Percentiles rank a stretch among this genome's conserved stretches.
These are phyloP conservation scores for Xylaria digitata DNA, from an alignment of 2,329 filamentous ascomycete genomes.

Conservation along the genomic window DNA sequence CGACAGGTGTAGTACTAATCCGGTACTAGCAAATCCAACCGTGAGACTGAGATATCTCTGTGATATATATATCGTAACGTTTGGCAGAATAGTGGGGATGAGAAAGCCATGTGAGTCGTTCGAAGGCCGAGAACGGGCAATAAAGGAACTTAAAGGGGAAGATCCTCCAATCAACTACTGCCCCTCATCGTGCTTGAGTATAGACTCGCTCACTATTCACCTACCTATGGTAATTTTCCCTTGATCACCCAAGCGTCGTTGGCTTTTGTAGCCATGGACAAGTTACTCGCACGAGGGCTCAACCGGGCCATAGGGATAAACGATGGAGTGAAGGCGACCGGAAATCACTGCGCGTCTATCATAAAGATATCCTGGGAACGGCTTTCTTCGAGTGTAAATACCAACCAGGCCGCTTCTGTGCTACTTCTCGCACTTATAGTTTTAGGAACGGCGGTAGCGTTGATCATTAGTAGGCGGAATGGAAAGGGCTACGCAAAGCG, in stretches of 20 bases:
- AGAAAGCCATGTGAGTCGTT: constrained; percentile 15
- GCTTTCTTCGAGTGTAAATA: constrained; percentile 13
- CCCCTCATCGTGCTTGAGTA: constrained; percentile 14
- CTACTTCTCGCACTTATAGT: constrained; percentile 38
- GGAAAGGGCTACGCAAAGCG: constrained; percentile 29
- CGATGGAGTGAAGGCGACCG: constrained; percentile 28
- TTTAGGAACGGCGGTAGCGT: constrained; percentile 35
- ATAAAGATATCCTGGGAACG: constrained; percentile 38
- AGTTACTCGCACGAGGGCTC: constrained; percentile 30
- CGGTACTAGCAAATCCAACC: constrained; percentile 21
- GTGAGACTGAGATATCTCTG: constrained; percentile 42
- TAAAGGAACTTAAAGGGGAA: constrained; percentile 10
- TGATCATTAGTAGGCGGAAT: constrained; percentile 38
- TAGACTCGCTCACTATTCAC: constrained; percentile 10
- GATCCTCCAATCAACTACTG: constrained; percentile 7
- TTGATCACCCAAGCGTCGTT: not conserved
- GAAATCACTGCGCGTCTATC: constrained; percentile 32
- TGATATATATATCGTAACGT: constrained; percentile 33
- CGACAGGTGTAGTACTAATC: constrained; percentile 37
- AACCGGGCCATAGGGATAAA: constrained; percentile 34
- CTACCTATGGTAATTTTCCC: not conserved
- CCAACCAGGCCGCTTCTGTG: constrained; percentile 30
- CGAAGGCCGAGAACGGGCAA: constrained; percentile 43
- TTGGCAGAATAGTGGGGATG: constrained; percentile 22
- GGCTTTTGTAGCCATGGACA: constrained; percentile 23